Base-by-base conservation (phyloP, 306 rosid genomes). In the Medicago arabica region DNA sequence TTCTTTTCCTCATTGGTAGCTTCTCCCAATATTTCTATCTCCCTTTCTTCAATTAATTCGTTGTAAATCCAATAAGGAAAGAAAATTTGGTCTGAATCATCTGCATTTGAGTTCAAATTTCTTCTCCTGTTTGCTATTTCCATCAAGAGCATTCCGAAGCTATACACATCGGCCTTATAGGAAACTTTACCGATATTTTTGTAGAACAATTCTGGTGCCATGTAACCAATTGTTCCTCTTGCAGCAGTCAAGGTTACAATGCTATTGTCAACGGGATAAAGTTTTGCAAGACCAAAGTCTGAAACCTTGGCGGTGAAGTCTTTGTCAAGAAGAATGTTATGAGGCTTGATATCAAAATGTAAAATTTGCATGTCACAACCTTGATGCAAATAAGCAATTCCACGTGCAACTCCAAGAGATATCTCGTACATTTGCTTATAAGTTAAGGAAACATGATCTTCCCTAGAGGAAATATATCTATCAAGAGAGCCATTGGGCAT, bases 361-460 rank as follows among this genome's bases (percentile, higher is more conserved):
- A 66, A 49, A 66, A 66, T 66, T 66, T 66, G 71, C 71, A 66
- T 66, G 7, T 66, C 54, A 66, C 71, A 66, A 1, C 71, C 71
- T 66, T 66, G 71, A 66, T 66, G 71, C 13, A 66, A 28, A 66
- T 66, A 66, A 7, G 53, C 54, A 18, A 66, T 41, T 9, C 71
- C 71, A 6, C 17, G 54, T 4, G 71, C 71, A 12, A 66, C 44
- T 6, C 54, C 71, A 66, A 66, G 71, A 6, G 71, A 40, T 19
- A 66, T 66, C 6, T 66, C 71, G 14, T 66, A 66, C 21, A 66
- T 17, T 41, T 66, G 44, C 2, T 41, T 49, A 40, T 66, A 66
- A 11, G 53, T 66, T 13, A 66, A 66, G 6, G 11, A 7, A 0
- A 10, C 15, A 19, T n/a, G 13, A 5, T 28, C 54, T 40, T 66